These are phyloP conservation scores for Zygosaccharomyces pseudobailii DNA, from an alignment of 1,139 yeast genomes.

Conservation along the genomic window DNA sequence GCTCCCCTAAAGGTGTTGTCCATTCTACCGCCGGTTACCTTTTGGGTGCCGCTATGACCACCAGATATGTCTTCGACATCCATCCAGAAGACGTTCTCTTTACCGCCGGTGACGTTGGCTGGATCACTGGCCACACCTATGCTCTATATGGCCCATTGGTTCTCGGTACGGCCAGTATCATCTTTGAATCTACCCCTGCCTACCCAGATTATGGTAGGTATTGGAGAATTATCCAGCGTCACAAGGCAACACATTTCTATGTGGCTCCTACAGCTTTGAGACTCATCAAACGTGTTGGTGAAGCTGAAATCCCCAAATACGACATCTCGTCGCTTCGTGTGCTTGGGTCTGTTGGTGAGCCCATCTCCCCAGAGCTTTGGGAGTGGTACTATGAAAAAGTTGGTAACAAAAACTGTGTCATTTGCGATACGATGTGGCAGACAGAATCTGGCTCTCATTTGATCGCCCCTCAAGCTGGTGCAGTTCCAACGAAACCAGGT, in stretches of 20 bases:
- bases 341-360: conserved; percentile 87
- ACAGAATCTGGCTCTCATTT: conserved; percentile 79
- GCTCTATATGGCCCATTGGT: conserved; percentile 77
- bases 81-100: conserved; percentile 68
- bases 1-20: conserved; percentile 96
- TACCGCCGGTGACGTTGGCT: conserved; percentile 86
- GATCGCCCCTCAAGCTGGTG: conserved; percentile 60
- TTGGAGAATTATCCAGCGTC: conserved; percentile 76
- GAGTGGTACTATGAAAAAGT: conserved; percentile 81
- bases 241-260: conserved; percentile 76
- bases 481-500: conserved; percentile 70
- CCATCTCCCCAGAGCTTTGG: conserved; percentile 91
- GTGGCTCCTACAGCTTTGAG: conserved; percentile 90
- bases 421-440: conserved; percentile 81
- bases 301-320: conserved; percentile 57
- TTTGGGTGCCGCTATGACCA: conserved; percentile 62
- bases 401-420: conserved; percentile 70
- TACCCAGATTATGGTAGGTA: conserved; percentile 75
- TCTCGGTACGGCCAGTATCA: conserved; percentile 75
- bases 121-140: conserved; percentile 87
- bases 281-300: conserved; percentile 78
- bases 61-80: conserved; percentile 72
- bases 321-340: conserved; percentile 87
- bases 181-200: conserved; percentile 84
- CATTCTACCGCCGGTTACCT: conserved; percentile 79